Evolutionary conservation across 495 filamentous ascomycete species (phyloP), one percentile per base, ranked within the genome.

Genomic region (Jackrogersella multiformis): DNA sequence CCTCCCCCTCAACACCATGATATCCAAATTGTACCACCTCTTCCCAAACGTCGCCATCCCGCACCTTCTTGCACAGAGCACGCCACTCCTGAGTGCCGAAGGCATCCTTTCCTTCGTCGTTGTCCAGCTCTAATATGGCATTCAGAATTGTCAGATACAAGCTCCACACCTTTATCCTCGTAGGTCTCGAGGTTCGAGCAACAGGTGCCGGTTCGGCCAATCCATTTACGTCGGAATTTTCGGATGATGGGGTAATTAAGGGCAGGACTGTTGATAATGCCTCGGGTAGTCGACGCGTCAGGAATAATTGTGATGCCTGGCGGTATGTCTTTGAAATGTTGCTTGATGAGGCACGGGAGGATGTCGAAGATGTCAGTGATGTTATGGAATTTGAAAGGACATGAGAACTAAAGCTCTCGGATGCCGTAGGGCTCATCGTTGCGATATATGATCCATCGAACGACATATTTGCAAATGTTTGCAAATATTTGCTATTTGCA

Each of bases 91-190:
- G 85, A 39, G 85, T 87, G 0, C 96, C 96, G 81, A 97, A 94
- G 21, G 88, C 84, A 13, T 85, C 85, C 78, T 94, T 97, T 28
- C 94, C 95, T 73, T 97, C 92, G 68, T 97, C 92, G n/a, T 89
- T 78, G 15, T 91, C 92, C 67, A 97, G 81, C 64, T 98, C 93
- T 34, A 94, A 82, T 45, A 97, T 90, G 21, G 91, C 91, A 78
- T 97, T 96, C 32, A 98, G 83, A 21, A 98, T 86, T 0, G 93
- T 96, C 51, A 98, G 86, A 76, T 98, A 98, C 68, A 99, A 84
- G 77, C 92, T 96, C 96, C 96, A 99, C 56, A 97, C 87, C 76
- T 97, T 98, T 77, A 97, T 92, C 64, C 94, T 83, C 59, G 90
- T 92, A 36, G 87, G 88, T 53, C 87, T 83, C 46, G 90, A 90